Percentiles rank a stretch among this genome's conserved stretches.
Conservation (phyloP, 257 asterid genomes). For the Solanum tarijense region DNA sequence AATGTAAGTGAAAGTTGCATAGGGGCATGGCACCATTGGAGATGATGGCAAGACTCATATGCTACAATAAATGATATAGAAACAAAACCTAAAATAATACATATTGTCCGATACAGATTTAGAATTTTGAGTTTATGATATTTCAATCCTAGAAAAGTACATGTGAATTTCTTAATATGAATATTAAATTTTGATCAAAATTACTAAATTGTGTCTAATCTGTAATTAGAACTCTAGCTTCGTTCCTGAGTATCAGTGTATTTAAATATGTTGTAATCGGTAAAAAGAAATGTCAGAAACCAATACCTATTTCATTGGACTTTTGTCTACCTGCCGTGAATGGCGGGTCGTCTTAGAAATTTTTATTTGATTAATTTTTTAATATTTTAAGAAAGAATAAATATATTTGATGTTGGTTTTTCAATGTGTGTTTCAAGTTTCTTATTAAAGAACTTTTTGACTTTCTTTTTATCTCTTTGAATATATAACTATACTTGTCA, state of each 20-base stretch:
- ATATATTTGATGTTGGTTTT: background rate
- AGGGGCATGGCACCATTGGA: background rate
- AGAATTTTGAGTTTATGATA: background rate
- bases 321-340: slow-evolving; percentile 1
- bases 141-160: too few species aligned
- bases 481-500: background rate
- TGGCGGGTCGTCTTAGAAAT: background rate
- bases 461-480: background rate
- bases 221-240: background rate
- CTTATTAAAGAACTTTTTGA: background rate
- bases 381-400: background rate
- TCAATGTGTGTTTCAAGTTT: background rate
- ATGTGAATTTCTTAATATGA: background rate
- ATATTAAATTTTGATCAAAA: background rate
- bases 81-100: background rate
- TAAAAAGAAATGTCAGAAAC: background rate
- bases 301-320: background rate
- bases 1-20: background rate
- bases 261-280: background rate
- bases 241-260: fast-evolving
- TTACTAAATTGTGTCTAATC: background rate
- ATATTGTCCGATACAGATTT: background rate
- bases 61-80: background rate
- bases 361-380: background rate
- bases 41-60: background rate